phyloP scores from a whole-genome alignment of 495 filamentous ascomycete genomes.

The Penicillium subrubescens region DNA sequence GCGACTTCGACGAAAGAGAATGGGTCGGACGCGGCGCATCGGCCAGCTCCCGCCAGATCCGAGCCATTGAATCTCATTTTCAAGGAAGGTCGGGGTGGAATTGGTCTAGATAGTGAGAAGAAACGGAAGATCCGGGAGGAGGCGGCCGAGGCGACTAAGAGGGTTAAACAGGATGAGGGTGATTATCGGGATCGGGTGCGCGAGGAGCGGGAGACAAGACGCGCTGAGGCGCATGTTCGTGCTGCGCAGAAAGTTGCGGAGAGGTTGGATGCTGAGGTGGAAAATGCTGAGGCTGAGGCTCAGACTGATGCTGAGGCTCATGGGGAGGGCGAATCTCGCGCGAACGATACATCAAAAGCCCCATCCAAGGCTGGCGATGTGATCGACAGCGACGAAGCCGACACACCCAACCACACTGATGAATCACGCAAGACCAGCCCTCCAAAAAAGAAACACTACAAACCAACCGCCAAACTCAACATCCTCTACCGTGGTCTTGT shows the following conservation, averaged over 20 bases:
- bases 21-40: conserved; percentile 1
- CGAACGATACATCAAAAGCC: conserved; percentile 14
- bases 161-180: conserved; percentile 64
- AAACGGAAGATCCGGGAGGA: conserved; percentile 79
- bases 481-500: conserved; percentile 80
- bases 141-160: conserved; percentile 59
- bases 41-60: conserved; percentile 36
- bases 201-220: conserved; percentile 69
- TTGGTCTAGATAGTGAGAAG: conserved; percentile 79
- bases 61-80: conserved; percentile 71
- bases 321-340: conserved; percentile 23
- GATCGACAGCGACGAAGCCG: conserved; percentile 6
- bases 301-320: background rate
- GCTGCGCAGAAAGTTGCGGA: conserved; percentile 85
- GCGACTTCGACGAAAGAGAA: background rate
- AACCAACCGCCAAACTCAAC: conserved; percentile 63
- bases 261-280: conserved; percentile 60
- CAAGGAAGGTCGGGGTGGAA: conserved; percentile 83
- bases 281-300: conserved; percentile 8
- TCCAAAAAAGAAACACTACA: conserved; percentile 36
- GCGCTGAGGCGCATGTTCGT: conserved; percentile 64
- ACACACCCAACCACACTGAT: conserved; percentile 17
- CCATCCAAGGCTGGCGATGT: background rate
- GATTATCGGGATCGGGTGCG: conserved; percentile 77
- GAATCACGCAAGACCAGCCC: conserved; percentile 9